Conservation (phyloP, 2,329 filamentous ascomycete genomes). For the Ambrosiella cleistominuta region DNA sequence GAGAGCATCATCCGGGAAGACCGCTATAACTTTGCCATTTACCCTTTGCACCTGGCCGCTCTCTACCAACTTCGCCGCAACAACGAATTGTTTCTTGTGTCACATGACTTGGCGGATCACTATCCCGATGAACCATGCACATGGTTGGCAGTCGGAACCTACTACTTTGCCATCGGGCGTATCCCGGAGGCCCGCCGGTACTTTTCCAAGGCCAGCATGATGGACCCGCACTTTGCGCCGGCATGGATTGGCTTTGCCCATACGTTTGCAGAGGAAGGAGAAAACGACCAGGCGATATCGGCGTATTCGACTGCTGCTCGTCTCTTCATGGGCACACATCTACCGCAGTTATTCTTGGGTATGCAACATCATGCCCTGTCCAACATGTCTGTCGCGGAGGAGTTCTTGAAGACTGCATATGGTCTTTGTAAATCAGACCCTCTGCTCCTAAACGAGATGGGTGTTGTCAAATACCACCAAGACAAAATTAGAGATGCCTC, state of each 20-base stretch:
- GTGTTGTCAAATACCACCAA: conserved; percentile 89
- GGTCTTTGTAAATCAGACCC: conserved; percentile 70
- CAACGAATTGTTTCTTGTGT: conserved; percentile 77
- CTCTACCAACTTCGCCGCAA: conserved; percentile 74
- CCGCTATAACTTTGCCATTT: conserved; percentile 74
- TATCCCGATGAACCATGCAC: conserved; percentile 82
- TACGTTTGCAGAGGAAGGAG: conserved; percentile 91
- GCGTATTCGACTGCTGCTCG: conserved; percentile 91
- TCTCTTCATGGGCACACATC: conserved; percentile 88
- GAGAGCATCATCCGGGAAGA: conserved; percentile 66
- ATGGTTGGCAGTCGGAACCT: conserved; percentile 87
- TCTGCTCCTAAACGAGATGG: conserved; percentile 84
- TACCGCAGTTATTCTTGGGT: conserved; percentile 86
- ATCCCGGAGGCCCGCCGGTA: conserved; percentile 87
- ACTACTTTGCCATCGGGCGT: conserved; percentile 78
- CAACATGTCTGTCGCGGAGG: conserved; percentile 82
- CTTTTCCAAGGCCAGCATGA: conserved; percentile 93
- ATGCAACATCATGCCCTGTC: conserved; percentile 97
- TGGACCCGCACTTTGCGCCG: conserved; percentile 92
- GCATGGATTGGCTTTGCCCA: conserved; percentile 99
- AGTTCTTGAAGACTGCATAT: conserved; percentile 85
- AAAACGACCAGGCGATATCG: conserved; percentile 95
- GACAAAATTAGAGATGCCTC: conserved; percentile 59
- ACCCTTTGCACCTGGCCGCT: conserved; percentile 82
- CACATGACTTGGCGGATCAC: conserved; percentile 81